phyloP scores from a whole-genome alignment of 2,329 filamentous ascomycete genomes.

The Verticillium dahliae region DNA sequence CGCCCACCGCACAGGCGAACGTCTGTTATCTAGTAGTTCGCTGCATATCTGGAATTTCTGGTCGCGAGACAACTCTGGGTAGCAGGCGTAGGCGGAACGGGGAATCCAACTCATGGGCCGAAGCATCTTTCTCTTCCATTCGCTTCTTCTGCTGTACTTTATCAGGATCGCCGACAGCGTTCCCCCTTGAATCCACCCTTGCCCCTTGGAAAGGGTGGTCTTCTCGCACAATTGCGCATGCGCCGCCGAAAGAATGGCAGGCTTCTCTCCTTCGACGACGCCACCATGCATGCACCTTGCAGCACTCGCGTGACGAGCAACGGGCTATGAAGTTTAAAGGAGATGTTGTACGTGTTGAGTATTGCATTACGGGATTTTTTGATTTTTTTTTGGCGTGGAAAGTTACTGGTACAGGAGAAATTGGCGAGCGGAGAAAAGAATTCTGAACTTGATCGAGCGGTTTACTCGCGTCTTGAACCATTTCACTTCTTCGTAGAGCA shows the following conservation, averaged over 20 bases:
- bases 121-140: conserved; percentile 13
- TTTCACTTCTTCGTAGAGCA: conserved; percentile 1
- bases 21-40: conserved; percentile 3
- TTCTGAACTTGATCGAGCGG: background rate
- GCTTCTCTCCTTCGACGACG: conserved; percentile 3
- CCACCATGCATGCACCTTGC: background rate
- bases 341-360: conserved; percentile 12
- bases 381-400: background rate
- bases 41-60: conserved; percentile 5
- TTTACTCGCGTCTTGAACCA: conserved; percentile 6
- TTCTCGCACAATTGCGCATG: conserved; percentile 8
- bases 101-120: conserved; percentile 1
- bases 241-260: conserved; percentile 9
- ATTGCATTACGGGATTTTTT: conserved; percentile 8
- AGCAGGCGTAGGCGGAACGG: conserved; percentile 4
- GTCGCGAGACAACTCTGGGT: conserved; percentile 7
- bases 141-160: conserved; percentile 28
- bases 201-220: conserved; percentile 3
- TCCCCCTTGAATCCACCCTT: conserved; percentile 8
- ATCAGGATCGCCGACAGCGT: conserved; percentile 18
- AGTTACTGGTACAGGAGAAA: background rate
- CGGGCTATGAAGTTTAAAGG: conserved; percentile 7
- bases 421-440: background rate
- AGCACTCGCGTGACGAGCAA: conserved; percentile 9
- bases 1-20: conserved; percentile 4